Evolutionary conservation across 1,284 basidiomycete species (phyloP).

Genomic region (Vanrija pseudolonga): DNA sequence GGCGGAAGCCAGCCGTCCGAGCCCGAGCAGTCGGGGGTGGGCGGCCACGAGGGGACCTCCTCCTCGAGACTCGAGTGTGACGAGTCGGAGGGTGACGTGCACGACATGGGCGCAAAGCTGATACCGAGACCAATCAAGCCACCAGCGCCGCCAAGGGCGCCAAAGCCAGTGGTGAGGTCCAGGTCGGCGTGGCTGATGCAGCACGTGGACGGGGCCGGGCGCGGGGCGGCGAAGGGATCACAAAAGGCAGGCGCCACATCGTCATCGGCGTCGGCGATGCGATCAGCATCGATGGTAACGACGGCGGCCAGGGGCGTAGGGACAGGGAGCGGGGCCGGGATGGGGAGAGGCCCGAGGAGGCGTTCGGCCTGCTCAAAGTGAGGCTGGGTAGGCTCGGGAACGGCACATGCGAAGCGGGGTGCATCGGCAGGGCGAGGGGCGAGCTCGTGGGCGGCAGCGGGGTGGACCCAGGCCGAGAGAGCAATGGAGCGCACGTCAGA

Average conservation of each 20-base stretch:
- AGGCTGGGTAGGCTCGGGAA: slow-evolving; percentile 5
- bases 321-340: neutral
- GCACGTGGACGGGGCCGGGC: slow-evolving; percentile 3
- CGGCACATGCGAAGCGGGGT: slow-evolving; percentile 16
- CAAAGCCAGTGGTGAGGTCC: neutral
- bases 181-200: slow-evolving; percentile 2
- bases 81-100: neutral
- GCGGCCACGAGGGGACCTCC: slow-evolving; percentile 11
- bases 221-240: neutral
- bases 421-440: slow-evolving; percentile 4
- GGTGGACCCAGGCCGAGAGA: slow-evolving; percentile 41
- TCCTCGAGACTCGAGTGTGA: slow-evolving; percentile 11
- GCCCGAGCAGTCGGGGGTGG: slow-evolving; percentile 6
- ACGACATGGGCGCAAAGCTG: slow-evolving; percentile 7
- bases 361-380: neutral
- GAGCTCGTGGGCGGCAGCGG: slow-evolving; percentile 7
- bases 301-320: too few species aligned
- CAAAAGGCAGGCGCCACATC: neutral
- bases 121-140: slow-evolving; percentile 18
- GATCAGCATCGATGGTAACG: neutral
- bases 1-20: too few species aligned
- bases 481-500: slow-evolving; percentile 32
- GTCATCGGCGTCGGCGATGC: neutral
- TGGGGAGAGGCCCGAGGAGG: neutral
- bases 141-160: neutral